A percentile compares a stretch with the other conserved stretches of the same genome.
phyloP scores from a whole-genome alignment of 495 filamentous ascomycete species.

The Lichenothelia convexa region DNA sequence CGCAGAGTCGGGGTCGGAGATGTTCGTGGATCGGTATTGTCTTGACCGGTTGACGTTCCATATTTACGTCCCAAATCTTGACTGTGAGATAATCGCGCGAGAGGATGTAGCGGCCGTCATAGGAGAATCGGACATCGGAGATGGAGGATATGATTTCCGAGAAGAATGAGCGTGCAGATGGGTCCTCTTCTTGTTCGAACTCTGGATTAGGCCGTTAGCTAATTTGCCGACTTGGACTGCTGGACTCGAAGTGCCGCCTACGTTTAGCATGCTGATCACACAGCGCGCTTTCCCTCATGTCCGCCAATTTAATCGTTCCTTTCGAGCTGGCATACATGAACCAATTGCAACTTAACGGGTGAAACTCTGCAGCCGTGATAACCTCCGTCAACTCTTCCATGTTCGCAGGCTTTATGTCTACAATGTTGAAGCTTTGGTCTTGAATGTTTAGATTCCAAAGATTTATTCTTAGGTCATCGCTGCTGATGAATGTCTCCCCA shows the following conservation, averaged over 20 bases:
- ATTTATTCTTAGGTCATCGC: slow-evolving; percentile 93
- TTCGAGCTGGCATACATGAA: slow-evolving; percentile 99
- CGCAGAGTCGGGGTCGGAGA: slow-evolving; percentile 80
- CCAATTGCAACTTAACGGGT: slow-evolving; percentile 95
- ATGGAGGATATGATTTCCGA: slow-evolving; percentile 99
- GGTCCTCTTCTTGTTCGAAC: slow-evolving; percentile 98
- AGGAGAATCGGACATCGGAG: slow-evolving; percentile 92
- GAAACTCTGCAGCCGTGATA: slow-evolving; percentile 95
- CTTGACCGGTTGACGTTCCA: slow-evolving; percentile 92
- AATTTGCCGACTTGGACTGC: neutral
- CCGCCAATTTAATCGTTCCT: slow-evolving; percentile 94
- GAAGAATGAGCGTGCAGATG: slow-evolving; percentile 96
- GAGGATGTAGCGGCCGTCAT: slow-evolving; percentile 90
- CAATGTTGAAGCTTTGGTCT: slow-evolving; percentile 99
- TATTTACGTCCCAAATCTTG: slow-evolving; percentile 99
- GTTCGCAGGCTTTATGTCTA: slow-evolving; percentile 98
- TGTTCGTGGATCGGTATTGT: slow-evolving; percentile 98
- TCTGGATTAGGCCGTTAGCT: slow-evolving; percentile 33
- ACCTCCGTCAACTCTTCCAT: slow-evolving; percentile 99
- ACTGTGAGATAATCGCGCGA: slow-evolving; percentile 96
- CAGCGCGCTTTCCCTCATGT: slow-evolving; percentile 90
- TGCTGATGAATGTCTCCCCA: slow-evolving; percentile 97
- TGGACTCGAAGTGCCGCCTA: slow-evolving; percentile 30
- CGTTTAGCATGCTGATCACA: slow-evolving; percentile 92
- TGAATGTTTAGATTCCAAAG: slow-evolving; percentile 98